Base-by-base conservation (phyloP, 495 filamentous ascomycete genomes). In the Aspergillus funiculosus region DNA sequence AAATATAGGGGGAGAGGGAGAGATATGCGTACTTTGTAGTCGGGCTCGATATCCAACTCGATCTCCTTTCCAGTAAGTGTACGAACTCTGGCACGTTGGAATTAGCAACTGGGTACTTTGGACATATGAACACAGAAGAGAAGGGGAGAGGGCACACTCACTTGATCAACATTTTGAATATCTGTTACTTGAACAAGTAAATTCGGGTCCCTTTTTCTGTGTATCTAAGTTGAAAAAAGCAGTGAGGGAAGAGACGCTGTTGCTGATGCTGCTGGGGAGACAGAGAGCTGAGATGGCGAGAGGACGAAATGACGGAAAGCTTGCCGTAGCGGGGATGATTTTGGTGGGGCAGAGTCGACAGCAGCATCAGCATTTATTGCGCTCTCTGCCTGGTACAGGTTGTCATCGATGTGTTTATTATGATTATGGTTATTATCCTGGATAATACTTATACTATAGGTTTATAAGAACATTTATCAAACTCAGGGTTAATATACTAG, bases 41-140 rank as follows among this genome's bases (percentile, higher is more conserved):
- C 83, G 6, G 80, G 71, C 71, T 98, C 92, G 60, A 98, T 94
- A 63, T 97, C 89, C 43, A 98, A 80, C 71, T 95, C 90, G 68
- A 98, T 97, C 69, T 97, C 87, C 74, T 97, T 96, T 57, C 92
- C 94, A 39, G 92, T 97, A 45, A 98, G 81, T 56, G 92, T 98
- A 59, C 92, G 86, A 64, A 98, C 92, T 75, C 92, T 98, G 31
- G 24, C n/a, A 15, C 27, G 20, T 39, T 36, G 20, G 8, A 28
- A 47, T 49, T 13, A 48, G 52, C 19, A 8, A 13, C 15, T 37
- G 37, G n/a, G n/a, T n/a, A n/a, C n/a, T n/a, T n/a, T n/a, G n/a
- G n/a, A n/a, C n/a, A n/a, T n/a, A n/a, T n/a, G n/a, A n/a, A n/a
- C n/a, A n/a, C n/a, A n/a, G n/a, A n/a, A n/a, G n/a, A n/a, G n/a